Evolutionary conservation across 2,329 filamentous ascomycete species (phyloP).

Genomic region (Aspergillus carbonarius): DNA sequence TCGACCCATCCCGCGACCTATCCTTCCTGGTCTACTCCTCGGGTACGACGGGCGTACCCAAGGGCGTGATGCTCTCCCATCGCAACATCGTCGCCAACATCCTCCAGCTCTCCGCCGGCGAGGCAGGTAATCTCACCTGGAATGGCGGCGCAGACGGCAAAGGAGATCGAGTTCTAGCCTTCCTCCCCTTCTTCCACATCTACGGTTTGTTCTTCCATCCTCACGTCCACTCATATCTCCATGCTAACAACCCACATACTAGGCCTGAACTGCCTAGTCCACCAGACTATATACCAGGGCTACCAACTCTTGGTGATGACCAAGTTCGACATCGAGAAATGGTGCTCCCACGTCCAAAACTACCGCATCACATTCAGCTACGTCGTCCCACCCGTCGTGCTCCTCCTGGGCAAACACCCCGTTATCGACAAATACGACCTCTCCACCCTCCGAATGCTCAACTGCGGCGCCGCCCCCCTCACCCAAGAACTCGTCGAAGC

Average conservation of each 20-base stretch:
- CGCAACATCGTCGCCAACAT: slow-evolving; percentile 77
- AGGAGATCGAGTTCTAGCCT: slow-evolving; percentile 71
- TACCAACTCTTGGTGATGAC: slow-evolving; percentile 69
- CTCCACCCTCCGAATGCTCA: slow-evolving; percentile 75
- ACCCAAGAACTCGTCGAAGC: slow-evolving; percentile 76
- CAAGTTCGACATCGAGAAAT: slow-evolving; percentile 77
- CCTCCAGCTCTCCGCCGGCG: slow-evolving; percentile 55
- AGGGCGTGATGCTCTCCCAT: slow-evolving; percentile 86
- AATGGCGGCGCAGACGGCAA: slow-evolving; percentile 60
- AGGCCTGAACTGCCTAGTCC: slow-evolving; percentile 71
- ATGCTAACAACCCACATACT: background rate
- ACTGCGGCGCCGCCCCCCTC: slow-evolving; percentile 82
- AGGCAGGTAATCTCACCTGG: slow-evolving; percentile 58
- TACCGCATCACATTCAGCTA: slow-evolving; percentile 75
- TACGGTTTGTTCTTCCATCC: slow-evolving; percentile 61
- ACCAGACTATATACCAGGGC: slow-evolving; percentile 66
- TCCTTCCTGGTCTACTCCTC: slow-evolving; percentile 86
- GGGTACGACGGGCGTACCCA: slow-evolving; percentile 86
- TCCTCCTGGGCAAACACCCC: slow-evolving; percentile 77
- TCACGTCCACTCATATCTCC: slow-evolving; percentile 4
- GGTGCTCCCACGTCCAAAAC: slow-evolving; percentile 74
- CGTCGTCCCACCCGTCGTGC: slow-evolving; percentile 79
- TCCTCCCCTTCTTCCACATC: slow-evolving; percentile 88
- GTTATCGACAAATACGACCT: slow-evolving; percentile 78
- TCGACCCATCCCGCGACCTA: slow-evolving; percentile 69